phyloP scores from a whole-genome alignment of 768 basidiomycete species.

The Russula brevipes region DNA sequence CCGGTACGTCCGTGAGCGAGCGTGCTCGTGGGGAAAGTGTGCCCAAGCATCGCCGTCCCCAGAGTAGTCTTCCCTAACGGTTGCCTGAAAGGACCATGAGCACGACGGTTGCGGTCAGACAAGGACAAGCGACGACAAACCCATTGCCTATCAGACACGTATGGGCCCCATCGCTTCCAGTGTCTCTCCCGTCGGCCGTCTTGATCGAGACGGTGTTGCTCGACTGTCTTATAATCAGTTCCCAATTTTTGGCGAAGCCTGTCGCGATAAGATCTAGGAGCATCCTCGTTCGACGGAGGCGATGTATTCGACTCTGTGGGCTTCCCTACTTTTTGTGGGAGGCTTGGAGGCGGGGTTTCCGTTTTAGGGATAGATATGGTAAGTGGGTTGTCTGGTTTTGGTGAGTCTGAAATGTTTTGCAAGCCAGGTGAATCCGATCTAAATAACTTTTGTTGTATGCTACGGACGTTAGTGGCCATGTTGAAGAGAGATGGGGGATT shows the following conservation, averaged over 20 bases:
- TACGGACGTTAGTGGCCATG: slow-evolving; percentile 44
- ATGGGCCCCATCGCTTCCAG: slow-evolving; percentile 99
- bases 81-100: slow-evolving; percentile 56
- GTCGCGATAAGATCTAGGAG: slow-evolving; percentile 50
- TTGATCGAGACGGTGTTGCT: slow-evolving; percentile 80
- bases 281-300: slow-evolving; percentile 20
- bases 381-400: slow-evolving; percentile 30
- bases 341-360: slow-evolving; percentile 35
- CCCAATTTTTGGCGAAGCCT: slow-evolving; percentile 62
- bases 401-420: slow-evolving; percentile 28
- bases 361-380: slow-evolving; percentile 72
- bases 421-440: slow-evolving; percentile 5
- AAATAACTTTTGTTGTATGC: slow-evolving; percentile 49
- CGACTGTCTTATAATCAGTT: slow-evolving; percentile 68
- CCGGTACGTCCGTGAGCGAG: slow-evolving; percentile 89
- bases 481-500: slow-evolving; percentile 15
- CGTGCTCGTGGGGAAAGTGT: slow-evolving; percentile 91
- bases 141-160: slow-evolving; percentile 97
- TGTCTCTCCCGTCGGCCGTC: slow-evolving; percentile 75
- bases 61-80: slow-evolving; percentile 98
- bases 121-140: slow-evolving; percentile 40
- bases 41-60: slow-evolving; percentile 93
- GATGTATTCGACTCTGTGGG: slow-evolving; percentile 3
- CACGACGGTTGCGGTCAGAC: neutral
- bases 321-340: slow-evolving; percentile 17